A percentile compares a stretch with the other conserved stretches of the same genome.
Evolutionary conservation across 108 stramenopile genomes (phyloP).

Genomic region (Cylindrotheca closterium): DNA sequence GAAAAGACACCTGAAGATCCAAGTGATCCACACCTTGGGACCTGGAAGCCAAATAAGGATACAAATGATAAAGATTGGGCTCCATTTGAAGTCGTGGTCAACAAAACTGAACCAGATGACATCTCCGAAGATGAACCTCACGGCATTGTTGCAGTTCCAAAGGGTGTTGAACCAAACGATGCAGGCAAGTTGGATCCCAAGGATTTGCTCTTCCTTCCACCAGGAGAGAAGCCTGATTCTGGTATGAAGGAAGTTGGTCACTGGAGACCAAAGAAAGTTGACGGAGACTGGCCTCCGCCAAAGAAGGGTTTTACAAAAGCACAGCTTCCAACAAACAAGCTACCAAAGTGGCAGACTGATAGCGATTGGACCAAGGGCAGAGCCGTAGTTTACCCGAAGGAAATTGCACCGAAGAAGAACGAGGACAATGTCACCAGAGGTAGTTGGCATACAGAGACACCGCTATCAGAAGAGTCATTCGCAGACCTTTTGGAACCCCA

Average conservation of each 20-base stretch:
- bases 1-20: background rate
- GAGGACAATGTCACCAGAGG: background rate
- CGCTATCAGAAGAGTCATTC: background rate
- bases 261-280: background rate
- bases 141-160: constrained; percentile 1
- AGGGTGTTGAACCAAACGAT: background rate
- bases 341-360: background rate
- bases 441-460: too few species aligned
- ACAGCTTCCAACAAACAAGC: background rate
- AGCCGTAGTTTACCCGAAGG: background rate
- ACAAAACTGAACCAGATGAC: background rate
- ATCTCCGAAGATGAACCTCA: background rate
- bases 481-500: background rate
- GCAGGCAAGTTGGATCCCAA: background rate
- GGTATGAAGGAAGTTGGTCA: background rate
- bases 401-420: background rate
- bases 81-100: constrained; percentile 1
- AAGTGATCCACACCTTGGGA: background rate
- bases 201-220: background rate
- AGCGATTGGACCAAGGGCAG: background rate
- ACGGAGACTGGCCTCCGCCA: too few species aligned
- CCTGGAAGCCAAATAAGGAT: background rate
- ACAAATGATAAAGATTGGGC: constrained; percentile 3
- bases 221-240: constrained; percentile 1
- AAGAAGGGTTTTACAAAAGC: too few species aligned